phyloP scores from a whole-genome alignment of 140 eudicot species.

The Senecio squalidus region DNA sequence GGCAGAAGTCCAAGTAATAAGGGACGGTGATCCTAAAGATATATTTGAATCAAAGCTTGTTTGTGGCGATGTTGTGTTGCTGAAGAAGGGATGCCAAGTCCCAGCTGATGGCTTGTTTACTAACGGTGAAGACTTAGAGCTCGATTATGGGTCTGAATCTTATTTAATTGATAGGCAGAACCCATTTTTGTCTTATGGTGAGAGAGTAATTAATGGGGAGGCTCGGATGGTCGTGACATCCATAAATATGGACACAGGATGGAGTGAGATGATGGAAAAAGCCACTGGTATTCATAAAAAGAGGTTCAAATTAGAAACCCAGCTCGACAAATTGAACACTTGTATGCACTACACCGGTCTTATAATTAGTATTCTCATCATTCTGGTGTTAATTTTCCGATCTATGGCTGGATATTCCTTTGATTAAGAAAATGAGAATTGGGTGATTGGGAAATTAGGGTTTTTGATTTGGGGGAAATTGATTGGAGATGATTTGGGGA shows the following conservation, averaged over 20 bases:
- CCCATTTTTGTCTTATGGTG: conserved; percentile 44
- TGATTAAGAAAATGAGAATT: too few species aligned
- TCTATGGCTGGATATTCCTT: too few species aligned
- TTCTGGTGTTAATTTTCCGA: conserved; percentile 19
- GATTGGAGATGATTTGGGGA: too few species aligned
- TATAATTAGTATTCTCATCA: conserved; percentile 25
- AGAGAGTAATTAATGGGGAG: conserved; percentile 30
- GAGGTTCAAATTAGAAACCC: conserved; percentile 19
- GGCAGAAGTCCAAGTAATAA: conserved; percentile 9
- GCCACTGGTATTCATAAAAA: background rate
- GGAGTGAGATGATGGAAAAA: conserved; percentile 25
- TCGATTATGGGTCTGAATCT: conserved; percentile 21
- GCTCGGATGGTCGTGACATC: conserved; percentile 39
- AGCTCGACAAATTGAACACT: conserved; percentile 25
- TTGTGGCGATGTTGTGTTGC: conserved; percentile 36
- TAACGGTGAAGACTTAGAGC: conserved; percentile 32
- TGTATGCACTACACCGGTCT: conserved; percentile 23
- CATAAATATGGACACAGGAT: conserved; percentile 11
- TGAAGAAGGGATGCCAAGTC: conserved; percentile 29
- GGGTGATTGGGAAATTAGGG: too few species aligned
- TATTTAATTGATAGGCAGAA: conserved; percentile 8
- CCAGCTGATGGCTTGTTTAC: conserved; percentile 42
- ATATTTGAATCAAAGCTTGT: conserved; percentile 20
- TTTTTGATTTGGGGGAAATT: too few species aligned
- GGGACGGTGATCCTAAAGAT: conserved; percentile 17